These are phyloP conservation scores for Phytopythium cucurbitacearum DNA, from an alignment of 352 stramenopile species.

Conservation along the genomic window DNA sequence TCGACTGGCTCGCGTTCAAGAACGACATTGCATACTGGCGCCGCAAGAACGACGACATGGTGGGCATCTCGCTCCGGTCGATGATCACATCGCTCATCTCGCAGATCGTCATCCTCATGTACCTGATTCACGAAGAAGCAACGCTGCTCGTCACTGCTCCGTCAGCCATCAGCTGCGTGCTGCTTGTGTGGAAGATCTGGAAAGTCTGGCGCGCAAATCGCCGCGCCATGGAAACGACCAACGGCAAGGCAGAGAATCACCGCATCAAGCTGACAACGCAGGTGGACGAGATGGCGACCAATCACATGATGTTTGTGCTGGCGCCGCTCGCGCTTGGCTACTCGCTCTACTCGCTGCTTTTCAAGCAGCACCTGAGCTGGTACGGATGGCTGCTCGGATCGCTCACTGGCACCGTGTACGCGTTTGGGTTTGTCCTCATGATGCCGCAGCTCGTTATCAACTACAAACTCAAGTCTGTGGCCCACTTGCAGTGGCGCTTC, in stretches of 20 bases:
- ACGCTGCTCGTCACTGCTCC: conserved; percentile 90
- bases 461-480: conserved; percentile 89
- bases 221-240: conserved; percentile 12
- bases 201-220: conserved; percentile 48
- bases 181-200: conserved; percentile 89
- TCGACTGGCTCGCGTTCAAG: conserved; percentile 98
- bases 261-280: conserved; percentile 38
- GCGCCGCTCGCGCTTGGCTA: conserved; percentile 74
- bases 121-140: conserved; percentile 93
- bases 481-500: conserved; percentile 91
- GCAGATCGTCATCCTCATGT: conserved; percentile 93
- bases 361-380: conserved; percentile 75
- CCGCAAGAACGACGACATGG: conserved; percentile 88
- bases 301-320: conserved; percentile 76
- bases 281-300: conserved; percentile 82
- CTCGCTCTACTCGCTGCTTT: conserved; percentile 75
- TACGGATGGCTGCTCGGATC: conserved; percentile 87
- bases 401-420: conserved; percentile 86
- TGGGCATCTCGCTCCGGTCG: conserved; percentile 91
- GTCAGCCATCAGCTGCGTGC: conserved; percentile 55
- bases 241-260: conserved; percentile 27
- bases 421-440: conserved; percentile 90
- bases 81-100: conserved; percentile 93
- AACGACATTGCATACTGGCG: conserved; percentile 97
- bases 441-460: conserved; percentile 93